Conservation (phyloP, 495 filamentous ascomycete genomes). For the Darksidea phi region DNA sequence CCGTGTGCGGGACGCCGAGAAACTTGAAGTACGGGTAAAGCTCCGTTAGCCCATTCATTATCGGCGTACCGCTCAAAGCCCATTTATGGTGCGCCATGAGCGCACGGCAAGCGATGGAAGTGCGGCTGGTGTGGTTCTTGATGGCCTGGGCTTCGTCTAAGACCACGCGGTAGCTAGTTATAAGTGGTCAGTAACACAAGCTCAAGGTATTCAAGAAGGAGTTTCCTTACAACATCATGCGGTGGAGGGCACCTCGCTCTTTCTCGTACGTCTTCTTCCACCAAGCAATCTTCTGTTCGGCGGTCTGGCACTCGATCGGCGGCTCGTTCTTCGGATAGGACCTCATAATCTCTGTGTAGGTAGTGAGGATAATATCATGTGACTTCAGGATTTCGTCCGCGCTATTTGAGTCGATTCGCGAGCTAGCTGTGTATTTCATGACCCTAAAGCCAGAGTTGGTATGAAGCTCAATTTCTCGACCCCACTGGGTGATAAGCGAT, state of each 20-base stretch:
- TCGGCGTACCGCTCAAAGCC: constrained; percentile 61
- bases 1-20: constrained; percentile 50
- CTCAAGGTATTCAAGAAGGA: too few relatives aligned
- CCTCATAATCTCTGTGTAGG: constrained; percentile 54
- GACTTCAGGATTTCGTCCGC: constrained; percentile 6
- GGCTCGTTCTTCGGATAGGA: constrained; percentile 49
- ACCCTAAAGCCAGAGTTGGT: constrained; percentile 29
- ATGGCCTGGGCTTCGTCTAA: constrained; percentile 65
- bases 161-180: constrained; percentile 49
- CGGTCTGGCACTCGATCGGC: constrained; percentile 36
- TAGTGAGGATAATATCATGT: constrained; percentile 46
- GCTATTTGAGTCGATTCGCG: constrained; percentile 19
- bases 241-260: constrained; percentile 50
- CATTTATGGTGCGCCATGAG: constrained; percentile 57
- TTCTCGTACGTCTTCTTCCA: constrained; percentile 42
- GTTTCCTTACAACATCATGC: constrained; percentile 43
- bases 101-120: constrained; percentile 54
- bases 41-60: constrained; percentile 54
- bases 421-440: constrained; percentile 21
- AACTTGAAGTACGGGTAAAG: constrained; percentile 64
- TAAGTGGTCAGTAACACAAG: too few relatives aligned
- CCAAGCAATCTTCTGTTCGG: constrained; percentile 41
- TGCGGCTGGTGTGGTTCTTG: constrained; percentile 54
- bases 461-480: constrained; percentile 47
- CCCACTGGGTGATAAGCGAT: constrained; percentile 47